Conservation (phyloP, 345 rosid species). For the Chamaenerion angustifolium region DNA sequence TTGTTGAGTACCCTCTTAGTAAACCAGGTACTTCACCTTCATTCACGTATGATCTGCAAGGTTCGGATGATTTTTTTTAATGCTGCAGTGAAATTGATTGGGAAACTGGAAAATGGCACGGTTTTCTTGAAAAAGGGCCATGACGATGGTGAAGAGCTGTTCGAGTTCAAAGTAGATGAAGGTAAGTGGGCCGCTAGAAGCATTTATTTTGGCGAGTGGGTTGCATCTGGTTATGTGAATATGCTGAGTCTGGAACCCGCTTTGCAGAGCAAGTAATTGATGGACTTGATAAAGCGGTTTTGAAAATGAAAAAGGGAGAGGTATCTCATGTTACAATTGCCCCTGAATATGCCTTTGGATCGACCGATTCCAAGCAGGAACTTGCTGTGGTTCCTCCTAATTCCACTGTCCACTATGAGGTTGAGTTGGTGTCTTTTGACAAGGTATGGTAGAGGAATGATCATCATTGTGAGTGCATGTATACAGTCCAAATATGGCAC, state of each 20-base stretch:
- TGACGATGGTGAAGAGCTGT: conserved; percentile 39
- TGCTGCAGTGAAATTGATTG: conserved; percentile 68
- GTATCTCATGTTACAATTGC: conserved; percentile 51
- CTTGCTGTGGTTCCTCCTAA: conserved; percentile 62
- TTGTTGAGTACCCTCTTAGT: background rate
- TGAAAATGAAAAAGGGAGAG: conserved; percentile 88
- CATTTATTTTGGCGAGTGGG: background rate
- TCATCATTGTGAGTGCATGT: no score
- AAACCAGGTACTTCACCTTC: no score
- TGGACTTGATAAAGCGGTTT: conserved; percentile 78
- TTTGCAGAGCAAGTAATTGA: conserved; percentile 72
- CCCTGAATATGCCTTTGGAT: conserved; percentile 81
- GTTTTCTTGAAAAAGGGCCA: conserved; percentile 69
- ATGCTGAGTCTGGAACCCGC: conserved; percentile 4
- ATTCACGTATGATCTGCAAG: no score
- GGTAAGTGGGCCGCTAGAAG: conserved; percentile 23
- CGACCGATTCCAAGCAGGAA: conserved; percentile 57
- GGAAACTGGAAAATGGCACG: conserved; percentile 73
- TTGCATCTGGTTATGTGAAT: background rate
- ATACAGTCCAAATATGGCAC: background rate
- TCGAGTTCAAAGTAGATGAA: conserved; percentile 82
- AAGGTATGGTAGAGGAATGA: conserved; percentile 31
- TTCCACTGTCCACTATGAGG: conserved; percentile 58
- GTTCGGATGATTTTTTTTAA: background rate
- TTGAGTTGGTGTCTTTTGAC: conserved; percentile 57